Evolutionary conservation across 2,329 filamentous ascomycete genomes (phyloP).

Genomic region (Cytospora schulzeri): DNA sequence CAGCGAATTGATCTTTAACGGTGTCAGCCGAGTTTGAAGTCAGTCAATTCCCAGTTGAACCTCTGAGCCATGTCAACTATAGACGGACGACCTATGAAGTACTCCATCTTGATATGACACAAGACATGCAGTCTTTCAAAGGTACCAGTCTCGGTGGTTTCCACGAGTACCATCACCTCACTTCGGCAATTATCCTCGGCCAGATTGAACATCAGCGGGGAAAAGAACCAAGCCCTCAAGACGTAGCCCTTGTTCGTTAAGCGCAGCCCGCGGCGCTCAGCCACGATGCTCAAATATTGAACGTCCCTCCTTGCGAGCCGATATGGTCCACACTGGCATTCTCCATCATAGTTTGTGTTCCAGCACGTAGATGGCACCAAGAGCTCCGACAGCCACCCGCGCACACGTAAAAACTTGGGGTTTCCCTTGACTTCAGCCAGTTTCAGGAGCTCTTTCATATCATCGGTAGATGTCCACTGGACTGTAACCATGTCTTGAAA

Average conservation of each 20-base stretch:
- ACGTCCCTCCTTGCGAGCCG: conserved; percentile 10
- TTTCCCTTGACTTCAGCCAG: not conserved
- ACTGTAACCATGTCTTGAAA: not conserved
- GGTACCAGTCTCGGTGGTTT: not conserved
- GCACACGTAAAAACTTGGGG: not conserved
- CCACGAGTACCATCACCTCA: conserved; percentile 12
- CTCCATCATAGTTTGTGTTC: conserved; percentile 11
- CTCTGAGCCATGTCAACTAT: conserved; percentile 6
- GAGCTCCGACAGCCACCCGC: conserved; percentile 3
- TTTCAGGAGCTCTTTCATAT: not conserved
- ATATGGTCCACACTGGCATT: conserved; percentile 16
- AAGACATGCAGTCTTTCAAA: conserved; percentile 13
- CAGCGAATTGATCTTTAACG: not conserved
- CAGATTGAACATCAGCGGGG: conserved; percentile 6
- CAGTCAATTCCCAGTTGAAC: conserved; percentile 4
- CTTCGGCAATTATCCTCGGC: conserved; percentile 10
- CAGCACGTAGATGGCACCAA: conserved; percentile 16
- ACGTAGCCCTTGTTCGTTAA: conserved; percentile 6
- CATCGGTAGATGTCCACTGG: not conserved
- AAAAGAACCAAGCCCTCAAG: conserved; percentile 18
- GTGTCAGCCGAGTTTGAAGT: conserved; percentile 11
- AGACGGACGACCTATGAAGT: conserved; percentile 11
- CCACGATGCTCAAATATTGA: conserved; percentile 10
- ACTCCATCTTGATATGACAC: conserved; percentile 14
- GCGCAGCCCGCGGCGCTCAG: conserved; percentile 6